Evolutionary conservation across 73 alveolate species (phyloP).

Genomic region (Breviolum minutum): DNA sequence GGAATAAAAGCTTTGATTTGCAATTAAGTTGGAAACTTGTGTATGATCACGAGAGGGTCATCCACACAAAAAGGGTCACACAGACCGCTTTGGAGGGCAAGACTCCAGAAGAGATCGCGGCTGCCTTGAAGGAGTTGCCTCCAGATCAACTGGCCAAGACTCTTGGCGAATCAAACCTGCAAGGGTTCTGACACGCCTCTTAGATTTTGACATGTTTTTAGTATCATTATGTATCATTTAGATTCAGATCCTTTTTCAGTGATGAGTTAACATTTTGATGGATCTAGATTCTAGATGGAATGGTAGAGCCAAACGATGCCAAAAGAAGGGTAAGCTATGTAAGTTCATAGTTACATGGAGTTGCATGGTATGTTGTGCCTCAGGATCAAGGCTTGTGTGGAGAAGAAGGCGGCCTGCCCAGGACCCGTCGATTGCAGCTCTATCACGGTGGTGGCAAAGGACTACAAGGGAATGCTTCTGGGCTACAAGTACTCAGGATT

Average conservation of each 20-base stretch:
- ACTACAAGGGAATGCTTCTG: slow-evolving; percentile 16
- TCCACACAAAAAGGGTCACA: too few species aligned
- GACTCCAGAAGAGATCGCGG: slow-evolving; percentile 48
- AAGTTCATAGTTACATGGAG: too few species aligned
- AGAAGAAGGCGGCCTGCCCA: slow-evolving; percentile 4
- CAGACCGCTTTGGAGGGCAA: slow-evolving; percentile 48
- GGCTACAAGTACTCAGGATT: not conserved
- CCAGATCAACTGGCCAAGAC: slow-evolving; percentile 28
- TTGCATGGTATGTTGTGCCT: not conserved
- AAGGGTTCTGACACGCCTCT: not conserved
- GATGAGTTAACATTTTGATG: too few species aligned
- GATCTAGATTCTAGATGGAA: too few species aligned
- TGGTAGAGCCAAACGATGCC: too few species aligned
- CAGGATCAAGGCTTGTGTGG: slow-evolving; percentile 33
- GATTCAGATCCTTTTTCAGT: too few species aligned
- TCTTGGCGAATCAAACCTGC: not conserved
- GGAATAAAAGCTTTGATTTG: too few species aligned
- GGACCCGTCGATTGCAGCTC: slow-evolving; percentile 57
- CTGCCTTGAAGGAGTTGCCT: slow-evolving; percentile 44
- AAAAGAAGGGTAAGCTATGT: too few species aligned
- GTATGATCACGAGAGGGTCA: too few species aligned
- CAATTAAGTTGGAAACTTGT: too few species aligned
- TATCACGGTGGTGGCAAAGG: slow-evolving; percentile 54
- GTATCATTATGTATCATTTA: too few species aligned
- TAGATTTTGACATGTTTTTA: too few species aligned